These are phyloP conservation scores for Parmelia sp. DNA, from an alignment of 495 filamentous ascomycete species.

Conservation along the genomic window DNA sequence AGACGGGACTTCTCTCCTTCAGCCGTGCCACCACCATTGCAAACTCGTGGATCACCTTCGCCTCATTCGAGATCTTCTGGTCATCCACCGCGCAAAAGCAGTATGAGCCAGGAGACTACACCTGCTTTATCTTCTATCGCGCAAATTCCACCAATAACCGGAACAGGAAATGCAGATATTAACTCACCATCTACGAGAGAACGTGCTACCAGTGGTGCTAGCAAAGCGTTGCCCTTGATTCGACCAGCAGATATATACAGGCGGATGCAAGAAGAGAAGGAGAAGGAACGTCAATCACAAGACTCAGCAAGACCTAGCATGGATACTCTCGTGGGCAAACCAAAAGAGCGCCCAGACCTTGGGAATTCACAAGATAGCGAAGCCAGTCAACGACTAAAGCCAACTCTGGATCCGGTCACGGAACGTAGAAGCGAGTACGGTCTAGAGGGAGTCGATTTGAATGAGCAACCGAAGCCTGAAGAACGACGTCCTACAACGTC, in stretches of 20 bases:
- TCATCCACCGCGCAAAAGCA: slow-evolving; percentile 57
- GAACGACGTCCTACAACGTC: slow-evolving; percentile 21
- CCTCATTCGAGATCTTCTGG: slow-evolving; percentile 25
- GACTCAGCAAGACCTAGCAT: slow-evolving; percentile 46
- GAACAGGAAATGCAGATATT: slow-evolving; percentile 13
- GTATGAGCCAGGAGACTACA: slow-evolving; percentile 44
- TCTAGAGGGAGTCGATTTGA: slow-evolving; percentile 34
- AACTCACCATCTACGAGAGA: slow-evolving; percentile 5
- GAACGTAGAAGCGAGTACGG: slow-evolving; percentile 56
- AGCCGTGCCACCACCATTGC: slow-evolving; percentile 34
- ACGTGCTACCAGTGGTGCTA: slow-evolving; percentile 22
- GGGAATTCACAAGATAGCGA: slow-evolving; percentile 34
- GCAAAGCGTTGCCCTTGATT: slow-evolving; percentile 56
- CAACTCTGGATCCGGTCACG: slow-evolving; percentile 47
- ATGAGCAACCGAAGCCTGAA: slow-evolving; percentile 11
- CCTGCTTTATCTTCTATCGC: slow-evolving; percentile 25
- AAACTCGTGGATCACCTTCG: slow-evolving; percentile 28
- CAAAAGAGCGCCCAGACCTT: slow-evolving; percentile 11
- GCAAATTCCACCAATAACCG: slow-evolving; percentile 27
- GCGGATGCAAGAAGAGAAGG: slow-evolving; percentile 60
- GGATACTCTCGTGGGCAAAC: slow-evolving; percentile 31
- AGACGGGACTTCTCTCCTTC: slow-evolving; percentile 38
- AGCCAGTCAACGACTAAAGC: slow-evolving; percentile 28
- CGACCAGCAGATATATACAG: slow-evolving; percentile 76
- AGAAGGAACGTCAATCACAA: slow-evolving; percentile 47